Evolutionary conservation across 805 yeast species (phyloP).

Genomic region (Yarrowia sp.): DNA sequence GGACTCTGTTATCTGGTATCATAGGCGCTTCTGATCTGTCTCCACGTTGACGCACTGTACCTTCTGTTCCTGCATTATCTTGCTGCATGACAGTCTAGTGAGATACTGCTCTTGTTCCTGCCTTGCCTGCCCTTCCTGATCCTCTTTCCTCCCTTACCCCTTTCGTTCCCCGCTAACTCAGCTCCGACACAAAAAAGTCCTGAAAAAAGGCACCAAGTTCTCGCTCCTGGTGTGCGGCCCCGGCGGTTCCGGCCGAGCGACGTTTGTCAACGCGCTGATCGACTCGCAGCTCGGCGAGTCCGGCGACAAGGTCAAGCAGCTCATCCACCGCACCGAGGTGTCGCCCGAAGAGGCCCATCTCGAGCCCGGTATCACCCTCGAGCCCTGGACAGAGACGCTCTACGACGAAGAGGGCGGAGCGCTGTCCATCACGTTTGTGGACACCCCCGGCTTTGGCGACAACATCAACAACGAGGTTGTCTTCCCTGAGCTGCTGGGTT

Average conservation of each 20-base stretch:
- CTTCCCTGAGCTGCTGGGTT: conserved; percentile 59
- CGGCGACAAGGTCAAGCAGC: conserved; percentile 22
- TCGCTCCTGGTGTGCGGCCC: conserved; percentile 75
- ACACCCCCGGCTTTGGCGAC: conserved; percentile 82
- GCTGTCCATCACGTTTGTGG: conserved; percentile 61
- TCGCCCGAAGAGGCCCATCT: conserved; percentile 29
- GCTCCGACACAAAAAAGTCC: conserved; percentile 63
- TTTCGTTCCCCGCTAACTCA: conserved; percentile 21
- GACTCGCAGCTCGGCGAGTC: conserved; percentile 44
- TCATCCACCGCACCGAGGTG: conserved; percentile 8
- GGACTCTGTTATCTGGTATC: no score
- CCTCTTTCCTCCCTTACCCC: neutral
- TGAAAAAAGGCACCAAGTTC: conserved; percentile 68
- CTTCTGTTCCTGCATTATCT: no score
- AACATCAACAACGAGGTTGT: conserved; percentile 68
- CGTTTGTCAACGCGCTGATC: conserved; percentile 73
- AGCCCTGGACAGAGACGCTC: conserved; percentile 50
- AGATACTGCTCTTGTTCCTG: no score
- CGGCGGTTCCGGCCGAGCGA: conserved; percentile 75
- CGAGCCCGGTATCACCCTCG: conserved; percentile 34
- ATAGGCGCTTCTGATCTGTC: no score
- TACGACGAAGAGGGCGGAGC: conserved; percentile 64
- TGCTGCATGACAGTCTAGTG: no score
- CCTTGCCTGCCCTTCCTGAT: no score
- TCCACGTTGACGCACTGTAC: no score